Base-by-base conservation (phyloP, 2,329 filamentous ascomycete genomes). In the Chaetomiaceae sp. region DNA sequence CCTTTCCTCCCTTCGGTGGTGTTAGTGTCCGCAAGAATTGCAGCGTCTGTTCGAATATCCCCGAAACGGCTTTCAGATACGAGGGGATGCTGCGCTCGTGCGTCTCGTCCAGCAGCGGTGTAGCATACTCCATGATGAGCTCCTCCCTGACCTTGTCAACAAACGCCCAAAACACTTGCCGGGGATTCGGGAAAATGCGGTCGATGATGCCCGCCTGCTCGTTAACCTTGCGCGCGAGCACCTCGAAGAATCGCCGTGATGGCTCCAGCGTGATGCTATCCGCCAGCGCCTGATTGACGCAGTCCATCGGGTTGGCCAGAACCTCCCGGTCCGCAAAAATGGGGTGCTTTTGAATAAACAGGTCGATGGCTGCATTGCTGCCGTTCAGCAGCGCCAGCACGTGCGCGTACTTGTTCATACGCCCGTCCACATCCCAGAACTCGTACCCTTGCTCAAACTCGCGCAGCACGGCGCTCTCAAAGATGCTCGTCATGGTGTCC, bases 391-490 rank as follows among this genome's bases (percentile, higher is more conserved):
- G 77, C 48, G 86, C 81, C 47, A 98, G 69, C 14, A 98, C 89
- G 57, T 88, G 81, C 2, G 90, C 90, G 65, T 95, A 97, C 60
- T 86, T 80, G 56, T 78, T 81, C 91, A 97, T 96, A 44, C 83
- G 76, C 2, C 88, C 89, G 54, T 95, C 86, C 44, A 94, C 81
- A 63, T 98, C 91, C 69, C 85, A 86, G 35, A 81, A 83, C 62
- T 93, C 88, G 56, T 94, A 95, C 4, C 88, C 93, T 60, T 93
- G 86, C 65, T 94, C 86, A 56, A 98, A 98, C 63, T 98, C 93
- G 39, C 86, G 79, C 42, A 96, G 69, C 3, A 94, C 90, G 3
- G 90, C 89, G 47, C 84, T 89, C 67, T 97, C 91, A 59, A 98
- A 98, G 49, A 93, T 83, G 30, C 76, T 76, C 54, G 84, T 79